Evolutionary conservation across 805 yeast genomes (phyloP).

Genomic region (Saccharomyces jurei): DNA sequence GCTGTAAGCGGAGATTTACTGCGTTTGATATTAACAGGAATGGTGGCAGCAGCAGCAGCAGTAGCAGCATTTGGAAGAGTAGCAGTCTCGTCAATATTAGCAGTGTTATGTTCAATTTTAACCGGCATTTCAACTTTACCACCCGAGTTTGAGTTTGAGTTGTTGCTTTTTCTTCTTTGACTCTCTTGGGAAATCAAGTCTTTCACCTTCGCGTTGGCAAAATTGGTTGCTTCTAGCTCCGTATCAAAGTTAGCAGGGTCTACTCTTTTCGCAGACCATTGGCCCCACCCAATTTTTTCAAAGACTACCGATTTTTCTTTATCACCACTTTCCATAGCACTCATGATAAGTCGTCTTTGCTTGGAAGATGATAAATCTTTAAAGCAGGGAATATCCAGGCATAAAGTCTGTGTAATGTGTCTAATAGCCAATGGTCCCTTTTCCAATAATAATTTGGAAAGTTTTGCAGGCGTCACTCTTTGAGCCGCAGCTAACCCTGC

Average conservation of each 20-base stretch:
- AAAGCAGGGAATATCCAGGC: constrained; percentile 69
- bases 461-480: constrained; percentile 69
- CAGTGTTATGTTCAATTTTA: neutral
- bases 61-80: neutral
- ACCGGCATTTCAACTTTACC: constrained; percentile 19
- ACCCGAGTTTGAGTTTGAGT: constrained; percentile 14
- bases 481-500: constrained; percentile 83
- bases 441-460: constrained; percentile 56
- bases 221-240: constrained; percentile 37
- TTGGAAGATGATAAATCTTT: constrained; percentile 75
- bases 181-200: constrained; percentile 29
- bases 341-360: constrained; percentile 83
- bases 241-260: constrained; percentile 29
- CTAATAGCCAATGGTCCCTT: constrained; percentile 90
- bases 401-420: constrained; percentile 73
- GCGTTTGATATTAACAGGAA: neutral
- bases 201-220: constrained; percentile 37
- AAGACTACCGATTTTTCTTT: constrained; percentile 50
- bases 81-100: constrained; percentile 1
- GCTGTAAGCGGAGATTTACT: neutral
- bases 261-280: constrained; percentile 67
- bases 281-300: constrained; percentile 97
- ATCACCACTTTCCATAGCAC: constrained; percentile 72
- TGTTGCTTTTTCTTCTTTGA: constrained; percentile 28
- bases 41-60: neutral